Percentiles rank a stretch among this genome's conserved stretches.
Conservation (phyloP, 2,329 filamentous ascomycete genomes). For the Acrocalymma vagum region DNA sequence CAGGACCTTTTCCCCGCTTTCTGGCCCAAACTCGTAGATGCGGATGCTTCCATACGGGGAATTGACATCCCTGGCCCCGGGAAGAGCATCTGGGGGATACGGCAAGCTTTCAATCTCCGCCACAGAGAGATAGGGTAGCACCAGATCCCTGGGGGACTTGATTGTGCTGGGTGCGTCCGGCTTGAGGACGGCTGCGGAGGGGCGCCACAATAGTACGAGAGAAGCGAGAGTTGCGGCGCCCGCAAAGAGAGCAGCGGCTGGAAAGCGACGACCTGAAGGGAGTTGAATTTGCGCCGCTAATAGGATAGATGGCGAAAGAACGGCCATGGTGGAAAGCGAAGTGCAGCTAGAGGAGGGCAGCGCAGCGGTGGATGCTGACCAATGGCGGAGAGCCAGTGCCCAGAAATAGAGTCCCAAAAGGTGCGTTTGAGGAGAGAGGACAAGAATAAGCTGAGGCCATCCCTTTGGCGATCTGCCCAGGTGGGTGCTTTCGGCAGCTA, state of each 20-base stretch:
- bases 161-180: constrained; percentile 22
- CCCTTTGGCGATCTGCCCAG: too few relatives aligned
- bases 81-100: constrained; percentile 76
- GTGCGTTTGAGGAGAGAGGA: too few relatives aligned
- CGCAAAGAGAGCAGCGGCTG: constrained; percentile 25
- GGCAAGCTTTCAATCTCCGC: constrained; percentile 43
- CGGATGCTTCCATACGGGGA: constrained; percentile 76
- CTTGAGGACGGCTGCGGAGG: constrained; percentile 26
- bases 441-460: too few relatives aligned
- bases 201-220: constrained; percentile 30
- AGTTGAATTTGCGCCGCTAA: constrained; percentile 3
- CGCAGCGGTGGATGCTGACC: constrained; percentile 13
- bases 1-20: constrained; percentile 74
- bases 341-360: constrained; percentile 1
- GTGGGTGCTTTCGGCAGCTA: too few relatives aligned
- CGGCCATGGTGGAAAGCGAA: constrained; percentile 18
- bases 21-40: constrained; percentile 83
- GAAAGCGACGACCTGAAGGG: constrained; percentile 21
- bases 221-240: constrained; percentile 37
- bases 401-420: constrained; percentile 31
- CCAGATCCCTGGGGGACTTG: constrained; percentile 36
- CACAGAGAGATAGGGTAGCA: constrained; percentile 33
- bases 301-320: constrained; percentile 12
- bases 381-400: constrained; percentile 22
- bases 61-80: constrained; percentile 72